These are phyloP conservation scores for Daucus carota DNA, from an alignment of 129 eudicot species.

Conservation along the genomic window DH1_v3.0 NC_030381.2:4916001-4916500, in stretches of 20 bases:
- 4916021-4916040: constrained; percentile 96
- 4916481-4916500: neutral
- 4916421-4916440: neutral
- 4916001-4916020: constrained; percentile 97
- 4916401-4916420: neutral
- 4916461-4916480: neutral
- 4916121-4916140: constrained; percentile 87
- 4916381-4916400: no score
- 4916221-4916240: neutral
- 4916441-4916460: neutral
- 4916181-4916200: neutral
- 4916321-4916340: neutral
- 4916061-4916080: constrained; percentile 28
- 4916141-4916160: constrained; percentile 55
- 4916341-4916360: neutral
- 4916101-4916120: constrained; percentile 98
- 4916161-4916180: neutral
- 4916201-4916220: neutral
- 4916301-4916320: no score
- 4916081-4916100: constrained; percentile 49
- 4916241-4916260: neutral
- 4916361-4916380: no score
- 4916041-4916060: constrained; percentile 67
- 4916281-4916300: no score
- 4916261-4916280: neutral